These are phyloP conservation scores for Thamnidium elegans DNA, from an alignment of 192 early-diverging fungal genomes.

Conservation along the genomic window DNA sequence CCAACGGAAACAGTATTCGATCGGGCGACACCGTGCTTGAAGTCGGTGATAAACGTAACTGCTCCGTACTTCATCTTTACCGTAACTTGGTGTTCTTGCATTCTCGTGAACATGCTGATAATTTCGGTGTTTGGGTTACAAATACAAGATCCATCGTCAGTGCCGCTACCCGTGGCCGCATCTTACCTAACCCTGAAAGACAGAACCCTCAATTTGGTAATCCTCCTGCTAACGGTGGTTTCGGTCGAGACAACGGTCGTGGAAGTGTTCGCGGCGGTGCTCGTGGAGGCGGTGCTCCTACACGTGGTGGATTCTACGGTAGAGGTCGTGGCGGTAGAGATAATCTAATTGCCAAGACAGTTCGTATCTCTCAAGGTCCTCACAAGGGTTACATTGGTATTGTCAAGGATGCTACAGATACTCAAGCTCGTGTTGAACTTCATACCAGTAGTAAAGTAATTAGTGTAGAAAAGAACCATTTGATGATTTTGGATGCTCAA, in stretches of 20 bases:
- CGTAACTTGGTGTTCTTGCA: constrained; percentile 80
- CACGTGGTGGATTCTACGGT: constrained; percentile 54
- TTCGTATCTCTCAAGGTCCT: constrained; percentile 80
- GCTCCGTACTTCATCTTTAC: constrained; percentile 80
- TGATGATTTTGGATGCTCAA: constrained; percentile 60
- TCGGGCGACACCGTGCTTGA: constrained; percentile 77
- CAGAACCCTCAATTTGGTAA: constrained; percentile 11
- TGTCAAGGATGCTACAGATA: constrained; percentile 80
- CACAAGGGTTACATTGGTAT: constrained; percentile 98
- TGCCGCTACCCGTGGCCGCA: constrained; percentile 27
- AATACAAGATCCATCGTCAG: constrained; percentile 62
- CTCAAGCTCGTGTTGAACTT: constrained; percentile 80
- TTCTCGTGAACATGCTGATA: constrained; percentile 67
- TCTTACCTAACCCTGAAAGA: background rate
- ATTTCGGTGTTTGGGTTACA: constrained; percentile 75
- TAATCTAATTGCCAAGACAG: constrained; percentile 69
- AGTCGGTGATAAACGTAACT: constrained; percentile 60
- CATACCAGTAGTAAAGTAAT: constrained; percentile 86
- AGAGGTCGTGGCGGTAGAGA: constrained; percentile 52
- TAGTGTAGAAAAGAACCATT: constrained; percentile 73
- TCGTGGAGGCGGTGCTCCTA: constrained; percentile 43
- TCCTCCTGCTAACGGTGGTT: constrained; percentile 5
- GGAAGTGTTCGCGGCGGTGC: constrained; percentile 36
- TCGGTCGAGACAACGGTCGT: constrained; percentile 7
- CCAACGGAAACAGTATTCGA: constrained; percentile 52